phyloP scores from a whole-genome alignment of 169 alveolate species.

The Pseudocohnilembus persalinus region DNA sequence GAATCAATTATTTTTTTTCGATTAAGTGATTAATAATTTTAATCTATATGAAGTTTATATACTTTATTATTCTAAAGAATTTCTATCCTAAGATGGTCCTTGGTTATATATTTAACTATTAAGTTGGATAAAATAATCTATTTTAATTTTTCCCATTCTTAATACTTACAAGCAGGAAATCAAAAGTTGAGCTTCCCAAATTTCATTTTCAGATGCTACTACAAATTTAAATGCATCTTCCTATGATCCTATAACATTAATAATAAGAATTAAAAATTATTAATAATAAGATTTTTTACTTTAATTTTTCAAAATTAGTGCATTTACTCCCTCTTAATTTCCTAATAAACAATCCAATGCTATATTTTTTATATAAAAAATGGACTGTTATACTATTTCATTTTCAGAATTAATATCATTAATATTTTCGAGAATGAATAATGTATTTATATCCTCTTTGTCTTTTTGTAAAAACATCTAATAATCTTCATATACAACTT shows the following conservation, averaged over 20 bases:
- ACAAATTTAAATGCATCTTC: background rate
- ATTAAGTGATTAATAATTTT: too few relatives aligned
- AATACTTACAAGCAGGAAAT: background rate
- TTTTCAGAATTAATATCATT: background rate
- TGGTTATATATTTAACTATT: too few relatives aligned
- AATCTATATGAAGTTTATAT: too few relatives aligned
- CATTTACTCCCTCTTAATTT: background rate
- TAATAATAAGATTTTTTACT: background rate
- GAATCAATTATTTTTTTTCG: too few relatives aligned
- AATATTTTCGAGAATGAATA: background rate
- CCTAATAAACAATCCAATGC: background rate
- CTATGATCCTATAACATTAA: background rate
- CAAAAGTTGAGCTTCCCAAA: background rate
- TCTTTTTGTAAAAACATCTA: too few relatives aligned
- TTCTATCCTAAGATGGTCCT: too few relatives aligned
- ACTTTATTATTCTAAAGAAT: too few relatives aligned
- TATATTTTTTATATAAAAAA: too few relatives aligned
- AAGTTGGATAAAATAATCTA: too few relatives aligned
- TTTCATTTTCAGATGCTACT: background rate
- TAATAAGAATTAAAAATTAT: too few relatives aligned
- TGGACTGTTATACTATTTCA: background rate
- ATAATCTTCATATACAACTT: background rate
- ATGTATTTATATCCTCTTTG: background rate
- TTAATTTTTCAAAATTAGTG: too few relatives aligned
- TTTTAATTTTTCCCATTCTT: background rate